These are phyloP conservation scores for Thyridium curvatum DNA, from an alignment of 2,329 filamentous ascomycete species.

Conservation along the genomic window DNA sequence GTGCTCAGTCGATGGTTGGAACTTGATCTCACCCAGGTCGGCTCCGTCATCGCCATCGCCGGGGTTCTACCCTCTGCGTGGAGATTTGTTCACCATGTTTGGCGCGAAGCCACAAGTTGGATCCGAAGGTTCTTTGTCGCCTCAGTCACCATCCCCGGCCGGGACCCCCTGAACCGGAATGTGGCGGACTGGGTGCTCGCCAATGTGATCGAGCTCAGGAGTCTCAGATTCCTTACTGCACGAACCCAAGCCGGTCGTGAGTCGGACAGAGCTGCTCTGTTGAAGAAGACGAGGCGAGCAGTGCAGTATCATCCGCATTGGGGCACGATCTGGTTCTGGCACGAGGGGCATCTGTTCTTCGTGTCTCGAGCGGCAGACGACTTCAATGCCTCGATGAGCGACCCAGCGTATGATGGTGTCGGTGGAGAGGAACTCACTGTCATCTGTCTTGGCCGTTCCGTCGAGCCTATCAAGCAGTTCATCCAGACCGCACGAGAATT, in stretches of 20 bases:
- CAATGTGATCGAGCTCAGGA: conserved; percentile 26
- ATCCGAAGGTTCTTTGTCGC: conserved; percentile 35
- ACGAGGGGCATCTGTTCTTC: conserved; percentile 36
- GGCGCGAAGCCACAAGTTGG: conserved; percentile 30
- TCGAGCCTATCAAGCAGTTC: conserved; percentile 37
- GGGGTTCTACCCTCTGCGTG: conserved; percentile 32
- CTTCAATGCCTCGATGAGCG: conserved; percentile 26
- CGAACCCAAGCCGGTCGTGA: conserved; percentile 28
- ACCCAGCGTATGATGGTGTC: conserved; percentile 37
- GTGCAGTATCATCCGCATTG: conserved; percentile 40
- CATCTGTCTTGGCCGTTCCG: conserved; percentile 45
- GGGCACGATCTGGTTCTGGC: conserved; percentile 41
- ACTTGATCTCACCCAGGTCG: conserved; percentile 36
- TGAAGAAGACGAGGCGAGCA: conserved; percentile 33
- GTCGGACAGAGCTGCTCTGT: conserved; percentile 28
- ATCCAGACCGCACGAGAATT: conserved; percentile 40
- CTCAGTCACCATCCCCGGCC: conserved; percentile 33
- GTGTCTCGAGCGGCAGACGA: conserved; percentile 33
- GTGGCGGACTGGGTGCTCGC: conserved; percentile 38
- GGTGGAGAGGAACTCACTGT: conserved; percentile 39
- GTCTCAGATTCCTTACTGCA: conserved; percentile 35
- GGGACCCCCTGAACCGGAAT: conserved; percentile 37
- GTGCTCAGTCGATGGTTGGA: conserved; percentile 30
- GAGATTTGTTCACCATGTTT: conserved; percentile 26
- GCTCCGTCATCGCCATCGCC: conserved; percentile 36